These are phyloP conservation scores for Collariella sp. DNA, from an alignment of 495 filamentous ascomycete genomes.

Conservation along the genomic window DNA sequence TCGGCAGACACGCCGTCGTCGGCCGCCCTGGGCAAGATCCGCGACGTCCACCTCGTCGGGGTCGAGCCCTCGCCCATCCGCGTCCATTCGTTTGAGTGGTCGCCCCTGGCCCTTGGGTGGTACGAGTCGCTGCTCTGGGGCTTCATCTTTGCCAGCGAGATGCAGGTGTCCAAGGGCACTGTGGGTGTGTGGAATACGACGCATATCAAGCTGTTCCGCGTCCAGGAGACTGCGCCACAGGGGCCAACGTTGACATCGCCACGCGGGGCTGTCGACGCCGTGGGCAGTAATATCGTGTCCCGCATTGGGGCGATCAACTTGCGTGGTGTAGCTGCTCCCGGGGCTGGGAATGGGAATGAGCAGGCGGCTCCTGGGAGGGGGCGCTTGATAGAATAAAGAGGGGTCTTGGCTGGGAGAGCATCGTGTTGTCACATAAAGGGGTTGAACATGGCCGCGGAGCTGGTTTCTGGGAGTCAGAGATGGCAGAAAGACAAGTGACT, in stretches of 20 bases:
- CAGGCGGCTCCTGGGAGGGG: neutral
- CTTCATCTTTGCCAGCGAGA: constrained; percentile 87
- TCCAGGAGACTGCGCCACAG: constrained; percentile 72
- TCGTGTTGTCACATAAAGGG: neutral
- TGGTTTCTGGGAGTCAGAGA: neutral
- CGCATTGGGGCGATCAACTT: constrained; percentile 71
- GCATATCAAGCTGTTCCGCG: constrained; percentile 74
- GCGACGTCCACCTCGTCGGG: constrained; percentile 39
- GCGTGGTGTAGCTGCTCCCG: constrained; percentile 25
- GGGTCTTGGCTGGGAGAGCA: neutral
- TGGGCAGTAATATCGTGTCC: constrained; percentile 84
- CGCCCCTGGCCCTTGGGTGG: constrained; percentile 84
- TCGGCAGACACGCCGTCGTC: constrained; percentile 28
- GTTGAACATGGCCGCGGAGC: neutral
- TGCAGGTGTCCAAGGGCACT: constrained; percentile 77
- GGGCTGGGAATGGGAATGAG: neutral
- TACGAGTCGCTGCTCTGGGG: constrained; percentile 93
- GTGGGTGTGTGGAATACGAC: constrained; percentile 97
- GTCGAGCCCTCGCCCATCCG: constrained; percentile 70
- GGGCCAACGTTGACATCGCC: constrained; percentile 77
- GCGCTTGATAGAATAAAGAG: neutral
- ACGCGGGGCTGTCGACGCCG: constrained; percentile 88
- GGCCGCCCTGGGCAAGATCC: constrained; percentile 32
- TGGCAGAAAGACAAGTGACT: too few species aligned
- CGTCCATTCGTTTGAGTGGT: constrained; percentile 93